A percentile compares a stretch with the other conserved stretches of the same genome.
Conservation (phyloP, 192 early-diverging fungal species). For the Chytriomyces sp. region DNA sequence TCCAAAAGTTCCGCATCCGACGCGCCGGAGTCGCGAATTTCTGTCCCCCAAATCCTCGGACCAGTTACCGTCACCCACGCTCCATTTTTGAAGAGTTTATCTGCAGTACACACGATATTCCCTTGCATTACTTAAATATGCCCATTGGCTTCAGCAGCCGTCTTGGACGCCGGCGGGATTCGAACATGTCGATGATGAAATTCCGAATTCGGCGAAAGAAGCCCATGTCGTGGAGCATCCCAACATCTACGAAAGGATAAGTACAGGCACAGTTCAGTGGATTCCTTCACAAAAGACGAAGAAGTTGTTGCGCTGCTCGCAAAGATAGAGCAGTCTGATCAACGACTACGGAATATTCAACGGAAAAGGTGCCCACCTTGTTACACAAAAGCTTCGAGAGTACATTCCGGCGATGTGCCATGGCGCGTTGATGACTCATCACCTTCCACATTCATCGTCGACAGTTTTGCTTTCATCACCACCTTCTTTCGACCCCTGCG, state of each 20-base stretch:
- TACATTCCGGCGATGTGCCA: neutral
- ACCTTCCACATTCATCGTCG: no score
- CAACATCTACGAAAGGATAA: neutral
- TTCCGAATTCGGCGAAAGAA: slow-evolving; percentile 18
- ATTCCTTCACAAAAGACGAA: neutral
- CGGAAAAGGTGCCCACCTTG: neutral
- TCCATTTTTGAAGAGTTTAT: neutral
- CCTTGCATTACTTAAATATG: neutral
- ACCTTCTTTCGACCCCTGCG: slow-evolving; percentile 9
- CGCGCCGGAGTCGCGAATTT: no score
- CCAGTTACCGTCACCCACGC: no score
- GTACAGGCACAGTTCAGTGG: slow-evolving; percentile 1
- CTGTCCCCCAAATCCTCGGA: no score
- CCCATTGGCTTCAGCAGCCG: neutral
- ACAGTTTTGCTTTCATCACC: neutral
- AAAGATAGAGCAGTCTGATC: neutral
- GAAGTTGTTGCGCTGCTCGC: neutral
- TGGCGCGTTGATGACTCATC: neutral
- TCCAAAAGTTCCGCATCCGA: no score
- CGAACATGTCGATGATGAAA: neutral
- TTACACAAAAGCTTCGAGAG: no score
- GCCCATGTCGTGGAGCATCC: slow-evolving; percentile 18
- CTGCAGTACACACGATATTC: neutral
- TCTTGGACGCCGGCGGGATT: neutral
- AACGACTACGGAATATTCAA: slow-evolving; percentile 7